Base-by-base conservation (phyloP, 2,329 filamentous ascomycete genomes). In the Diaporthe helianthi region DNA sequence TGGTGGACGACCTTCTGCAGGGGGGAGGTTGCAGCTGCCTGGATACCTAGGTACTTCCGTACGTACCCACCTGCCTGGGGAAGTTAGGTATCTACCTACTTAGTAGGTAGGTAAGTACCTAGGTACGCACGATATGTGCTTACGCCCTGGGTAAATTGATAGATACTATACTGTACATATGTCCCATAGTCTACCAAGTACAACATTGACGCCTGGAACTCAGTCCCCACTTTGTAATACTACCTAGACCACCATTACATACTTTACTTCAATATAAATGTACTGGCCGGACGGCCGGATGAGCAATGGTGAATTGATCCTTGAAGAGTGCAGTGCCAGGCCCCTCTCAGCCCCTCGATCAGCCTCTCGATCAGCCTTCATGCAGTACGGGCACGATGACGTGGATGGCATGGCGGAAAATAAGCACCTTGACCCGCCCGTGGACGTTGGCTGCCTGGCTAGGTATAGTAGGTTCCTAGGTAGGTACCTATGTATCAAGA, bases 351-450 rank as follows among this genome's bases (percentile, higher is more conserved):
- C 9, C 9, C 8, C 33, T 36, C 33, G 33, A 36, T 53, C 15
- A 41, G 61, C 61, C 61, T 41, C 17, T 44, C 9, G 26, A n/a
- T 65, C 47, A 52, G 61, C 61, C 61, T 53, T 47, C 61, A 65
- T 60, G 31, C 38, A 60, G 54, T 38, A 46, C 22, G 6, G 55
- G 26, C 17, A 47, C 22, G 55, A 29, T 61, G 55, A 61, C 55
- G 41, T 33, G 38, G 55, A 47, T 61, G 19, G 38, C 41, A 61
- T 26, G 13, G 26, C 41, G 55, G 24, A 31, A 33, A 24, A 29
- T 61, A 61, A 61, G 55, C 55, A 61, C 55, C 38, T 61, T 61
- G 41, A 19, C 58, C 58, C 58, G 41, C 41, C n/a, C 31, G 19
- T 13, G 29, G 26, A 46, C n/a, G 17, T 41, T 31, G 13, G 33